Percentiles rank a stretch among this genome's conserved stretches.
These are phyloP conservation scores for Euphorbia celastroides DNA, from an alignment of 441 rosid genomes.

Conservation along the genomic window DNA sequence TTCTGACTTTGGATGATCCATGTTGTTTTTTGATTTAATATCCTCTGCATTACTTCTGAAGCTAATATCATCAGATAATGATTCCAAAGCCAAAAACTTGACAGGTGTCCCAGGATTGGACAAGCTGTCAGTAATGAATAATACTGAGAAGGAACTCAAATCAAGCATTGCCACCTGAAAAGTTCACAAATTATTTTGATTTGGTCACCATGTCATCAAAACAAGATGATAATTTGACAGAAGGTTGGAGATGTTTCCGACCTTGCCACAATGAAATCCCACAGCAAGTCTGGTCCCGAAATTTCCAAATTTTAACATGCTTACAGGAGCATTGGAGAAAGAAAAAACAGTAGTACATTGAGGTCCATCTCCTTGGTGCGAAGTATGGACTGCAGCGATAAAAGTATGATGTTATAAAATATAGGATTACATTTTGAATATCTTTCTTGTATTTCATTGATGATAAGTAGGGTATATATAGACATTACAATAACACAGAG, in stretches of 20 bases:
- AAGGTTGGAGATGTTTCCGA: constrained; percentile 27
- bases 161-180: constrained; percentile 83
- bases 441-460: too few relatives aligned
- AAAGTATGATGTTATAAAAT: too few relatives aligned
- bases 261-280: constrained; percentile 78
- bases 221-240: not conserved
- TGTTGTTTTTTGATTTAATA: constrained; percentile 26
- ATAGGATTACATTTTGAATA: too few relatives aligned
- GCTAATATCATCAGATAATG: constrained; percentile 29
- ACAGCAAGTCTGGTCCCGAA: constrained; percentile 57
- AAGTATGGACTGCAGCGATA: constrained; percentile 46
- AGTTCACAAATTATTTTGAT: constrained; percentile 25
- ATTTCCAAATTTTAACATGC: constrained; percentile 43
- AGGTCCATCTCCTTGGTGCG: constrained; percentile 57
- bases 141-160: constrained; percentile 41
- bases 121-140: constrained; percentile 48
- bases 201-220: constrained; percentile 13
- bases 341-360: constrained; percentile 56
- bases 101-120: constrained; percentile 49
- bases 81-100: constrained; percentile 43
- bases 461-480: too few relatives aligned
- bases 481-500: too few relatives aligned
- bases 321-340: constrained; percentile 45
- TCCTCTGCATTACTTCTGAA: constrained; percentile 26
- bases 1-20: constrained; percentile 25